These are phyloP conservation scores for Epichloe aotearoae DNA, from an alignment of 2,329 filamentous ascomycete species.

Conservation along the genomic window DNA sequence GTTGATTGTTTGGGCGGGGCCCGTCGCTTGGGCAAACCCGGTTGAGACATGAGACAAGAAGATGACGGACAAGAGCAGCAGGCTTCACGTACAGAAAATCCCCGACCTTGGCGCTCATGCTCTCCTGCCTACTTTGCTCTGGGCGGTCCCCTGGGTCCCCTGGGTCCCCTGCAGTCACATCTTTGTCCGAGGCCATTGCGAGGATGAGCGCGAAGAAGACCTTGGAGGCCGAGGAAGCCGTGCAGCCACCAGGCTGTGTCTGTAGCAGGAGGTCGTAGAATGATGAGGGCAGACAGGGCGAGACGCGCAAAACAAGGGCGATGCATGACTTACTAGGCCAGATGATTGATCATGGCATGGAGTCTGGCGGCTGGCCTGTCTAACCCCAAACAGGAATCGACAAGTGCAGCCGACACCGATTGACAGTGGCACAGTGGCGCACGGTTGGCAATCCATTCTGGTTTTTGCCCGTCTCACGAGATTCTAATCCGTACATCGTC, in stretches of 20 bases:
- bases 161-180: neutral
- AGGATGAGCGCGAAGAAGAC: neutral
- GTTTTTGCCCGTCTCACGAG: too few relatives aligned
- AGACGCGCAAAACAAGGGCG: too few relatives aligned
- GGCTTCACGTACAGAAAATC: constrained; percentile 20
- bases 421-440: too few relatives aligned
- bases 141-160: neutral
- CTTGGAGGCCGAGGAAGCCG: neutral
- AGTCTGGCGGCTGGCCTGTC: neutral
- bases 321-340: too few relatives aligned
- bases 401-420: too few relatives aligned
- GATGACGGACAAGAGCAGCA: constrained; percentile 1
- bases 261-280: neutral
- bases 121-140: constrained; percentile 8
- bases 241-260: neutral
- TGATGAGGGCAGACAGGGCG: neutral
- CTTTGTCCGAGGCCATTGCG: neutral
- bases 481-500: too few relatives aligned
- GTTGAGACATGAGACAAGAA: neutral
- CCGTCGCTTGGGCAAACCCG: too few relatives aligned
- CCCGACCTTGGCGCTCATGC: constrained; percentile 19
- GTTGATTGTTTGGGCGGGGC: too few relatives aligned
- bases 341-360: too few relatives aligned
- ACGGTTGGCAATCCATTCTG: too few relatives aligned
- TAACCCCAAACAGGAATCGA: neutral